Percentiles rank a stretch among this genome's conserved stretches.
Conservation (phyloP, 129 eudicot species). For the Pulicaria dysenterica region DNA sequence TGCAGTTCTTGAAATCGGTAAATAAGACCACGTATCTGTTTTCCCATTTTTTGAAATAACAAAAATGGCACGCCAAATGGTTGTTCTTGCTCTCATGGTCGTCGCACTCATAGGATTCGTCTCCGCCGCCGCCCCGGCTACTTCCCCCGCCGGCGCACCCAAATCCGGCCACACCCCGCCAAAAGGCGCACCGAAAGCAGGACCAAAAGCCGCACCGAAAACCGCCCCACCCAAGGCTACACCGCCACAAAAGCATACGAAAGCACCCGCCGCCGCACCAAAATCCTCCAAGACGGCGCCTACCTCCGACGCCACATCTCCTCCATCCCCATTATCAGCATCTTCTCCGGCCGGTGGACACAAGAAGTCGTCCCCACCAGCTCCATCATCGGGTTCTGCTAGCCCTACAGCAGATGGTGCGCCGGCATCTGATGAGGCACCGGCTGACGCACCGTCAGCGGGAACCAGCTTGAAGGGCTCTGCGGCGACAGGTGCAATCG, state of each 20-base stretch:
- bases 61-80: conserved; percentile 42
- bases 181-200: conserved; percentile 6
- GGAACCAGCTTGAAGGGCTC: conserved; percentile 29
- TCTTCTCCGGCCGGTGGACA: background rate
- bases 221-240: conserved; percentile 20
- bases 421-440: conserved; percentile 15
- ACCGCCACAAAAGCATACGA: conserved; percentile 7
- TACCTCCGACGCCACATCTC: background rate
- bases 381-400: conserved; percentile 13
- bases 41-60: conserved; percentile 11
- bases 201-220: background rate
- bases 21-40: background rate
- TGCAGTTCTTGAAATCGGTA: background rate
- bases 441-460: conserved; percentile 35
- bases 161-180: conserved; percentile 7
- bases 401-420: background rate
- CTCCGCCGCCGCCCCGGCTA: conserved; percentile 18
- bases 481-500: conserved; percentile 26
- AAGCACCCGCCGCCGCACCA: conserved; percentile 17
- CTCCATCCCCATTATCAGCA: background rate
- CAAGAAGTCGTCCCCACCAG: conserved; percentile 22
- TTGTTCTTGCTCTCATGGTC: conserved; percentile 34
- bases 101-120: conserved; percentile 30
- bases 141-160: conserved; percentile 32
- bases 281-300: background rate